phyloP scores from a whole-genome alignment of 768 basidiomycete species.

The Calocera viscosa region DNA sequence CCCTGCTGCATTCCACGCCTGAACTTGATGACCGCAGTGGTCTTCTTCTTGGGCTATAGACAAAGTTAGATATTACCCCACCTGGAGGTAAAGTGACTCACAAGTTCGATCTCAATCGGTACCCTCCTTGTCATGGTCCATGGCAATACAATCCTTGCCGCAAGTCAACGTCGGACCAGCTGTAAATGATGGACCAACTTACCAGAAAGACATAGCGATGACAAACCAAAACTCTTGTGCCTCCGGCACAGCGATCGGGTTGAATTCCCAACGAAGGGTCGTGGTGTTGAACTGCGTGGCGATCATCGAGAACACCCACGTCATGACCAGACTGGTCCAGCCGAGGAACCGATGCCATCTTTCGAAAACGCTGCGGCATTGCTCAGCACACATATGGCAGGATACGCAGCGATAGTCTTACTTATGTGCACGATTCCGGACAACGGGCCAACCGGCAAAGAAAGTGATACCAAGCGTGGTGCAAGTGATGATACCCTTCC shows the following conservation, averaged over 20 bases:
- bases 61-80: conserved; percentile 12
- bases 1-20: conserved; percentile 77
- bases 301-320: conserved; percentile 57
- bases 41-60: conserved; percentile 59
- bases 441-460: conserved; percentile 61
- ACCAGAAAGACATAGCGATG: conserved; percentile 63
- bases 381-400: too few species aligned
- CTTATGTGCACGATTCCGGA: conserved; percentile 73
- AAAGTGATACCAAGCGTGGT: conserved; percentile 46
- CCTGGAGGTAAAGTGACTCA: conserved; percentile 28
- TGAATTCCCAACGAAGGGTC: conserved; percentile 46
- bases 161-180: neutral
- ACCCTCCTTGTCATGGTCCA: conserved; percentile 69
- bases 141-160: conserved; percentile 49
- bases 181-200: conserved; percentile 22
- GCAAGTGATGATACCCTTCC: conserved; percentile 47
- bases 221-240: conserved; percentile 73
- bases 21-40: conserved; percentile 58
- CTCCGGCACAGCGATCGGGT: conserved; percentile 41
- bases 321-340: conserved; percentile 36
- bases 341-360: conserved; percentile 69
- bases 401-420: conserved; percentile 29
- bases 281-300: conserved; percentile 48
- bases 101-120: conserved; percentile 59
- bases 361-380: too few species aligned